Evolutionary conservation across 306 rosid genomes (phyloP), one percentile per base, ranked within the genome.

Genomic region (Rosa lucieae): DNA sequence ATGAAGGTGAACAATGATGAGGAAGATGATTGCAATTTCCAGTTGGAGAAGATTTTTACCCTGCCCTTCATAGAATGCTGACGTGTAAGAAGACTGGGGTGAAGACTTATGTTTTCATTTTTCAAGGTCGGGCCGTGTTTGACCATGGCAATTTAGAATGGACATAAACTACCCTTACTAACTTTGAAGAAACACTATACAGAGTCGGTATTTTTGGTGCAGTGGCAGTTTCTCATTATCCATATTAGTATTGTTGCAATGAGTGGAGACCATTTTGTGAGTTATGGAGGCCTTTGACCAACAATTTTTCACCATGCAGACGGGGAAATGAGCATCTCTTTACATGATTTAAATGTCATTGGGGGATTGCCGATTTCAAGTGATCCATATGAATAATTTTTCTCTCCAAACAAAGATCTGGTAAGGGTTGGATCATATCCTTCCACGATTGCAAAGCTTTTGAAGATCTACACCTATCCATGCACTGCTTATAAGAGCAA

Each of bases 401-500:
- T 55, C 1, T 9, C 29, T 8, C 4, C 11, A 2, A 20, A 56
- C 10, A 20, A 20, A n/a, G 29, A 8, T 1, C 14, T 58, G 0
- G 5, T 0, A 0, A 3, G 2, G 0, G 1, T 3, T 8, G 1
- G 2, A 1, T 5, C 1, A 3, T 58, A 9, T 9, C 5, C 14
- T 0, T 1, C 12, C 11, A 58, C 35, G 8, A 4, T 58, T 21
- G 1, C 5, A 1, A 35, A 58, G 14, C 35, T 58, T 58, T 58
- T 58, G 23, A 17, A 11, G 23, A 3, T 18, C 4, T n/a, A 53
- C 13, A 17, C 61, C 4, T 2, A 2, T 40, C 5, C 3, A 6
- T 40, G 43, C 6, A 40, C 3, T 6, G 7, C 6, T 40, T 40
- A 40, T 40, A 4, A 4, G 5, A 40, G 43, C 7, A 40, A 40